Evolutionary conservation across 2,329 filamentous ascomycete species (phyloP).

Genomic region (Aureobasidium pullulans): DNA sequence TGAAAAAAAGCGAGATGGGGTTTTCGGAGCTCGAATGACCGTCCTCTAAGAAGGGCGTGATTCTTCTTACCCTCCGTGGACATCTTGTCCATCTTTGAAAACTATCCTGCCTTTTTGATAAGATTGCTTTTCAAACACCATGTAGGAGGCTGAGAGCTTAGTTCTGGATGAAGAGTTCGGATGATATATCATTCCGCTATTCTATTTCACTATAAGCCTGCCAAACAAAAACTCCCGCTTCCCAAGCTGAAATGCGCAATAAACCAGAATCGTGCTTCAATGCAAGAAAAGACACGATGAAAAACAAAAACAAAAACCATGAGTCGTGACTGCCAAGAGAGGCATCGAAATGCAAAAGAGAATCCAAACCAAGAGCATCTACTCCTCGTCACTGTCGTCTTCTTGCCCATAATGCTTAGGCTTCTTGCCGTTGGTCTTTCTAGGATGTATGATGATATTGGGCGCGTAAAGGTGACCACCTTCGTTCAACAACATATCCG

Average conservation of each 20-base stretch:
- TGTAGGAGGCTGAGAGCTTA: no score
- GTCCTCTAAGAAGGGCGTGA: no score
- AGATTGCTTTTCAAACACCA: no score
- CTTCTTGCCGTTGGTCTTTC: constrained; percentile 25
- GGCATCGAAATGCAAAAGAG: neutral
- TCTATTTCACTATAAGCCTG: no score
- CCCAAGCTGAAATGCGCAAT: neutral
- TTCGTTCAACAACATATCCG: constrained; percentile 24
- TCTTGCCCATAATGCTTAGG: neutral
- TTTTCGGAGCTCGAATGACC: no score
- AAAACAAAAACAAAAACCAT: neutral
- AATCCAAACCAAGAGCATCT: neutral
- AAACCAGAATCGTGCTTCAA: neutral
- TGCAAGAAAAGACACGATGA: neutral
- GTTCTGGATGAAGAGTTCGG: no score
- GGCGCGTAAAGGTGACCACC: constrained; percentile 30
- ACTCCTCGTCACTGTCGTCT: neutral
- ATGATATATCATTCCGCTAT: no score
- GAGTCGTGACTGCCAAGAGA: neutral
- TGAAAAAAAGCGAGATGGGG: no score
- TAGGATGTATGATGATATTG: constrained; percentile 33
- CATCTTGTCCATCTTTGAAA: no score
- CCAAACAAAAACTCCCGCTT: neutral
- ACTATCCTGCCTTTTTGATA: no score
- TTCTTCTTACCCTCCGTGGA: no score